Evolutionary conservation across 192 early-diverging fungal species (phyloP).

Genomic region (Coemansia sp.): DNA sequence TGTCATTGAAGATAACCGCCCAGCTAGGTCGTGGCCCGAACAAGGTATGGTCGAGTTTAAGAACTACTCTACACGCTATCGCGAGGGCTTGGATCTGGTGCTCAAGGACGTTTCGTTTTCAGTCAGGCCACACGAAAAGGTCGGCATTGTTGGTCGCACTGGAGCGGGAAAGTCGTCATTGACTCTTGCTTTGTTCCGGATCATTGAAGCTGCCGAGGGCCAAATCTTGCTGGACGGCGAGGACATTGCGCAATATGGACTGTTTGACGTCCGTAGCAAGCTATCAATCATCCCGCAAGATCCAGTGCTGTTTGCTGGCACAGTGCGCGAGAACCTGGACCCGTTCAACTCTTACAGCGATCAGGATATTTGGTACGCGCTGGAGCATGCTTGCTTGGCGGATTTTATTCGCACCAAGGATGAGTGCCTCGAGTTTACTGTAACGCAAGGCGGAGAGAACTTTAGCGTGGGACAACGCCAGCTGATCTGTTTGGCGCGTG

Average conservation of each 20-base stretch:
- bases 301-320: constrained; percentile 71
- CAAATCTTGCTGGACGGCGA: constrained; percentile 66
- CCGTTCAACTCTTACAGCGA: constrained; percentile 48
- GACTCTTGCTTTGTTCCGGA: constrained; percentile 59
- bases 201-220: constrained; percentile 65
- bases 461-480: constrained; percentile 87
- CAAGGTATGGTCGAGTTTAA: constrained; percentile 73
- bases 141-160: constrained; percentile 54
- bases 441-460: constrained; percentile 81
- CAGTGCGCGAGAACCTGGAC: constrained; percentile 63
- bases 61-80: constrained; percentile 80
- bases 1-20: constrained; percentile 59
- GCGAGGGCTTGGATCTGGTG: constrained; percentile 77
- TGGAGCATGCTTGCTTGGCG: constrained; percentile 72
- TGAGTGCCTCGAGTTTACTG: constrained; percentile 69
- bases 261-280: constrained; percentile 56
- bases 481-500: constrained; percentile 69
- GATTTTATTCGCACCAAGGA: constrained; percentile 62
- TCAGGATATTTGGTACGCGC: constrained; percentile 71
- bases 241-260: constrained; percentile 57
- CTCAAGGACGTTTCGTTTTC: constrained; percentile 56
- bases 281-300: constrained; percentile 90
- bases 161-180: constrained; percentile 65
- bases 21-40: constrained; percentile 68
- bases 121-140: constrained; percentile 51